Evolutionary conservation across 2,329 filamentous ascomycete genomes (phyloP), one percentile per base, ranked within the genome.

Genomic region (Fusarium cicatricum): DNA sequence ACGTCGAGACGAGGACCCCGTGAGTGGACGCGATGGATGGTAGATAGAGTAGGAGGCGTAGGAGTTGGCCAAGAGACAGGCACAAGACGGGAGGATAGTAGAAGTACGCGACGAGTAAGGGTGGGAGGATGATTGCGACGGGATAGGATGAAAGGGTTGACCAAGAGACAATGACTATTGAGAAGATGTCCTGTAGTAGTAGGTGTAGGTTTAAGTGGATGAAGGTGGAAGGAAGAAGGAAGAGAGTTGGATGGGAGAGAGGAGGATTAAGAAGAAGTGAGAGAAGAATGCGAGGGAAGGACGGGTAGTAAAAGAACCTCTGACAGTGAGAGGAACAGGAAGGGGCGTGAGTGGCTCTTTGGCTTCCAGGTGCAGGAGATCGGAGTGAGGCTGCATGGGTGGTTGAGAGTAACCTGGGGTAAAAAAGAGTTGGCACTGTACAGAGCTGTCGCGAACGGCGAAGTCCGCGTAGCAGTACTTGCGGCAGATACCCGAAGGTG

Each of bases 281-380:
- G 50, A 55, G 46, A 34, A 61, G 52, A 44, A 64, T 62, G 61
- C 54, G 64, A 69, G 58, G 66, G 58, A 59, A 55, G 57, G 64
- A 60, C 60, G n/a, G n/a, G n/a, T n/a, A 58, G 66, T 64, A 64
- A 62, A 66, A 68, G 64, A 67, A 61, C 55, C 50, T 66, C 59
- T 61, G 53, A 59, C 58, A 66, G 48, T 42, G 63, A 64, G 54
- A 65, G 64, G 50, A 59, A 51, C 62, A 57, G 64, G 64, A 67
- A 62, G 65, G 64, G 62, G 67, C 60, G 66, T 62, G 63, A 68
- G 65, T 69, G 67, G 63, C 61, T 66, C 66, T 69, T 26, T 67
- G 52, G 55, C 51, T 60, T 23, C 33, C 55, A 64, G 58, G 57
- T 65, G 62, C 62, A 63, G 54, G 60, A 65, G 62, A 65, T 65